Conservation (phyloP, 2,329 filamentous ascomycete species). For the Tolypocladium tundrense region DNA sequence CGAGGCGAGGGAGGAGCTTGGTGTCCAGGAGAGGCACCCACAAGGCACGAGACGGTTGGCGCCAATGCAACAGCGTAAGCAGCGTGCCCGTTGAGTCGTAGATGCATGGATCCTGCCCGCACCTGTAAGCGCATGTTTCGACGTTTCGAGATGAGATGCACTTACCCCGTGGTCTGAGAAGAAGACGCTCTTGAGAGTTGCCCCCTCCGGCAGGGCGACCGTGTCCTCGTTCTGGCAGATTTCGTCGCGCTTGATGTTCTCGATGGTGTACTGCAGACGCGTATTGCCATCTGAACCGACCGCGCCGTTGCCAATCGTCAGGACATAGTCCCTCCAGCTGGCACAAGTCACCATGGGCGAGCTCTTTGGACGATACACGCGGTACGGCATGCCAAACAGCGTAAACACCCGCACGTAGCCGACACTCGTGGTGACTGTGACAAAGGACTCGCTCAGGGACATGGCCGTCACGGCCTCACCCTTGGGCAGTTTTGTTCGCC, state of each 20-base stretch:
- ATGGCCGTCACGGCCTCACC: conserved; percentile 84
- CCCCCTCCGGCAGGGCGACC: conserved; percentile 68
- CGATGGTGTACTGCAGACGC: conserved; percentile 78
- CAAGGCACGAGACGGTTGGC: conserved; percentile 68
- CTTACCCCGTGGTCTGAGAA: conserved; percentile 83
- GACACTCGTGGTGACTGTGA: conserved; percentile 76
- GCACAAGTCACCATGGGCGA: conserved; percentile 84
- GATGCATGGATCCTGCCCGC: conserved; percentile 72
- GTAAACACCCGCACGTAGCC: conserved; percentile 92
- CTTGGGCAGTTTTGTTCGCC: conserved; percentile 76
- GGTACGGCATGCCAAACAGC: conserved; percentile 79
- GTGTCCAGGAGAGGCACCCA: conserved; percentile 95
- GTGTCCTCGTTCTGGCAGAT: conserved; percentile 92
- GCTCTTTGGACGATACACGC: conserved; percentile 86
- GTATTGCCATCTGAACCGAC: conserved; percentile 68
- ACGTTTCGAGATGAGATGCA: background rate
- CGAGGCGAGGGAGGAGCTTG: conserved; percentile 67
- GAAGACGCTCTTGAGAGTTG: conserved; percentile 71
- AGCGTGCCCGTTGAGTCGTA: conserved; percentile 90
- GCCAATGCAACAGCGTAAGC: conserved; percentile 84
- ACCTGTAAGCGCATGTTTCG: background rate
- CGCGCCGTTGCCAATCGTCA: conserved; percentile 89
- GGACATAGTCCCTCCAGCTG: conserved; percentile 91
- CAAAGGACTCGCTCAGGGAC: conserved; percentile 81
- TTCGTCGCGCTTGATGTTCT: conserved; percentile 88